Base-by-base conservation (phyloP, 176 grass and related monocot species). In the Avena sativa region DNA sequence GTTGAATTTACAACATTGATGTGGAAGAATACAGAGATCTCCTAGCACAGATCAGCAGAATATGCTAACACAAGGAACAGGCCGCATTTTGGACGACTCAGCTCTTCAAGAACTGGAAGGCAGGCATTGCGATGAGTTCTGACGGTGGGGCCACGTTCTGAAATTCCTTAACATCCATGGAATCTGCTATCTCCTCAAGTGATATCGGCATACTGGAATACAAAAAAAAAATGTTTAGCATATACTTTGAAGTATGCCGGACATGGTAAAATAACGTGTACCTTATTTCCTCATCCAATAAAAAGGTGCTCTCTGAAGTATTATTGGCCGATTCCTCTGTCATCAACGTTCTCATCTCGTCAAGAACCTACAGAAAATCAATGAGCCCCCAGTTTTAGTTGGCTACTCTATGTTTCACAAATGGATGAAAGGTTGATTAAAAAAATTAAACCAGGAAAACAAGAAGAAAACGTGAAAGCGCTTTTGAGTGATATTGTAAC, bases 271-370 rank as follows among this genome's bases (percentile, higher is more conserved):
- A 21, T 16, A 70, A 40, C 25, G 16, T 32, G 13, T 55, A 98
- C 95, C 89, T 92, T 59, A 84, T 74, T 86, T 98, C 91, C 51
- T 98, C 95, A 80, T 98, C 93, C 81, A 98, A 80, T 89, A 98
- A 86, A 81, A 93, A 98, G 20, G 82, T 74, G 74, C 49, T 91
- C 28, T 86, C 86, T n/a, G 53, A 78, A 88, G 74, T 86, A 50
- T 85, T 83, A 43, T 93, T 68, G 76, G 34, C 44, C 2, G 86
- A 90, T 84, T 93, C 93, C 32, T 89, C 76, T 11, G 87, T 90
- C 78, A 93, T 95, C 68, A 83, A 40, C 67, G 80, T 66, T 73
- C 78, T 90, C 93, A 98, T 93, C 67, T 83, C 90, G 5, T 87
- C 86, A 90, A 98, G 85, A 65, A 98, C 95, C 95, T 98, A 87